These are phyloP conservation scores for Pythium aquatile DNA, from an alignment of 352 stramenopile species.

Conservation along the genomic window DNA sequence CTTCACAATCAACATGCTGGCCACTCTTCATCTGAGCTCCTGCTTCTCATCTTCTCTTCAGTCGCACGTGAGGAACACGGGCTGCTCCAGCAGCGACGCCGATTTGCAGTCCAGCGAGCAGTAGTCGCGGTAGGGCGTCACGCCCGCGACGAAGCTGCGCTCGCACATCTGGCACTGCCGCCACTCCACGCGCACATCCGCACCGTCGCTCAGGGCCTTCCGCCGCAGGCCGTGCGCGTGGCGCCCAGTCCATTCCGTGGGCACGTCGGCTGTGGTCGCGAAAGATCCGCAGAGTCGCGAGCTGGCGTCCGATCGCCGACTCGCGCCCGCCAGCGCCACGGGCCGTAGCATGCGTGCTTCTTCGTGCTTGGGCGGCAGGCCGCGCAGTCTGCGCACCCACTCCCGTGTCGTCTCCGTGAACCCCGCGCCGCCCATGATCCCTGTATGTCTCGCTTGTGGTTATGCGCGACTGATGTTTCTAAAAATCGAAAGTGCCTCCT, in stretches of 20 bases:
- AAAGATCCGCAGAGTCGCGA: conserved; percentile 70
- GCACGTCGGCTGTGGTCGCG: conserved; percentile 45
- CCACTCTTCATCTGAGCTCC: not conserved
- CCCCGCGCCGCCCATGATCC: conserved; percentile 43
- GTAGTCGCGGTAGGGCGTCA: conserved; percentile 55
- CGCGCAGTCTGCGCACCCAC: conserved; percentile 47
- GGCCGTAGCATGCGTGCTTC: conserved; percentile 57
- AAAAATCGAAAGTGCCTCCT: not conserved
- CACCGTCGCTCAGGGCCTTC: conserved; percentile 56
- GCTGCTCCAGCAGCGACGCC: conserved; percentile 45
- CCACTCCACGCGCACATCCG: conserved; percentile 30
- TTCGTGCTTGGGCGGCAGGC: conserved; percentile 49
- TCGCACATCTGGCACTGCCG: conserved; percentile 56
- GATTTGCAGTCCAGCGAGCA: conserved; percentile 83
- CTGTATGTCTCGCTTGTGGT: not conserved
- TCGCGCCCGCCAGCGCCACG: conserved; percentile 68
- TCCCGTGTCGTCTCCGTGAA: conserved; percentile 37
- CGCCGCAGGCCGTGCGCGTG: conserved; percentile 17
- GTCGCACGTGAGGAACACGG: conserved; percentile 13
- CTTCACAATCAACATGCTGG: not conserved
- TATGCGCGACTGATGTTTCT: not conserved
- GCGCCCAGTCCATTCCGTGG: conserved; percentile 15
- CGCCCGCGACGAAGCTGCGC: conserved; percentile 50
- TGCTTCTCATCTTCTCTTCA: not conserved
- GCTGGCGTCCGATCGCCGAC: conserved; percentile 41